Evolutionary conservation across 169 alveolate genomes (phyloP), one percentile per base, ranked within the genome.

Genomic region (Cryptosporidium bovis): DNA sequence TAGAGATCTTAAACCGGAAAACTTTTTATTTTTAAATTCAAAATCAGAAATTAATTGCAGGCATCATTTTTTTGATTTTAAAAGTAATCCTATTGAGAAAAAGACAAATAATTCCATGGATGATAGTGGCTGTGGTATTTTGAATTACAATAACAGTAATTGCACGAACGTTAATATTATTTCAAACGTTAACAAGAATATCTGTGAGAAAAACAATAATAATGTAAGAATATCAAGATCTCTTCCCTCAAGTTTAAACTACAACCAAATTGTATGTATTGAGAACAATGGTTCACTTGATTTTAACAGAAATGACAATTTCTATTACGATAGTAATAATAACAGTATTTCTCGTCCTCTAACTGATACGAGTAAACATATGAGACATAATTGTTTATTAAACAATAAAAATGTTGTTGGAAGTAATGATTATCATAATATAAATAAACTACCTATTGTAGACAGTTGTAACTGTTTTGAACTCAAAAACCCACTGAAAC

Each of bases 1-100:
- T 85, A 83, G 96, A 55, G 97, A 95, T 77, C 62, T 95, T 29
- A 95, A 93, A 48, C 96, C 97, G 1, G 96, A 93, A 83, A 95
- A 95, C 82, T 92, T 95, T 27, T 50, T 95, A n/a, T 82, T 93
- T 87, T 44, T 83, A 50, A 56, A 83, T 58, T 71, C 90, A 20
- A 62, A 56, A 34, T 66, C 69, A 10, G 51, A 56, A 18, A 82
- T 77, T 0, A 60, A 15, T 29, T 77, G 87, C 31, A 56, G 31
- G 0, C 69, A 77, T 48, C 34, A 71, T 51, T 51, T 69, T 12
- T 69, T 69, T 69, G 83, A 55, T 5, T 53, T 53, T 13, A 20
- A 16, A 53, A 53, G 64, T 13, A 53, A 53, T 20, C 48, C 48
- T 40, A 40, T 40, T 40, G 48, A 40, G 4, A 40, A 40, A 8